A percentile compares a stretch with the other conserved stretches of the same genome.
phyloP scores from a whole-genome alignment of 208 protist genomes.

The Giardia duodenalis region DNA sequence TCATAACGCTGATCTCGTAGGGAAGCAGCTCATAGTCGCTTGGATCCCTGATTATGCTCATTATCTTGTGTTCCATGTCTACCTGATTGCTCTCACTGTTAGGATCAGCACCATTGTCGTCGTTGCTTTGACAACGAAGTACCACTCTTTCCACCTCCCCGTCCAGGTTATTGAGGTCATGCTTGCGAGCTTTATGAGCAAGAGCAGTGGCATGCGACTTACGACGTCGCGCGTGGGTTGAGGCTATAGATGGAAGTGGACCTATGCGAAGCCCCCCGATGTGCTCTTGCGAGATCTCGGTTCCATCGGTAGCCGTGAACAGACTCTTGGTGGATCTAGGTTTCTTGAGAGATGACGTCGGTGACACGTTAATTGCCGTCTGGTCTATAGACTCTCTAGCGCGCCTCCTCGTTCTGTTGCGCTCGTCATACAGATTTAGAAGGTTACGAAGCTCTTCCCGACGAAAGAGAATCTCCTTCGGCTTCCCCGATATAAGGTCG shows the following conservation, averaged over 20 bases:
- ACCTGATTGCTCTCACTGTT: too few species aligned
- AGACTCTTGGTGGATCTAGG: not conserved
- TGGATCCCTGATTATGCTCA: not conserved
- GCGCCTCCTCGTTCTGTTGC: slow-evolving; percentile 52
- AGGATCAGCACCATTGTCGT: too few species aligned
- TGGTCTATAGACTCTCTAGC: slow-evolving; percentile 58
- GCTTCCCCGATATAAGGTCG: slow-evolving; percentile 48
- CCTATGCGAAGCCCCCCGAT: too few species aligned
- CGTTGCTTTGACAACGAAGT: too few species aligned
- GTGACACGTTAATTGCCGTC: slow-evolving; percentile 45
- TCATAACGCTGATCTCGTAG: slow-evolving; percentile 47
- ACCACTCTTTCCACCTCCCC: too few species aligned
- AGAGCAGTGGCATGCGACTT: too few species aligned
- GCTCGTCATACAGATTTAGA: slow-evolving; percentile 17
- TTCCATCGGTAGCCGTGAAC: not conserved
- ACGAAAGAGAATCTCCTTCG: not conserved
- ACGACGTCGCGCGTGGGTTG: too few species aligned
- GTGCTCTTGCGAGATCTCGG: not conserved
- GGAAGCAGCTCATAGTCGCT: slow-evolving; percentile 17
- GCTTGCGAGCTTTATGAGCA: too few species aligned
- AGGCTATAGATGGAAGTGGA: too few species aligned
- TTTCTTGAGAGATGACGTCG: slow-evolving; percentile 29
- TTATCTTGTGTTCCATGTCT: not conserved
- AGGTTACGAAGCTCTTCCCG: not conserved
- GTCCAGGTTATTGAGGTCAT: too few species aligned